A percentile compares a stretch with the other conserved stretches of the same genome.
Evolutionary conservation across 2,329 filamentous ascomycete species (phyloP).

Genomic region (Pseudodiploospora longispora): DNA sequence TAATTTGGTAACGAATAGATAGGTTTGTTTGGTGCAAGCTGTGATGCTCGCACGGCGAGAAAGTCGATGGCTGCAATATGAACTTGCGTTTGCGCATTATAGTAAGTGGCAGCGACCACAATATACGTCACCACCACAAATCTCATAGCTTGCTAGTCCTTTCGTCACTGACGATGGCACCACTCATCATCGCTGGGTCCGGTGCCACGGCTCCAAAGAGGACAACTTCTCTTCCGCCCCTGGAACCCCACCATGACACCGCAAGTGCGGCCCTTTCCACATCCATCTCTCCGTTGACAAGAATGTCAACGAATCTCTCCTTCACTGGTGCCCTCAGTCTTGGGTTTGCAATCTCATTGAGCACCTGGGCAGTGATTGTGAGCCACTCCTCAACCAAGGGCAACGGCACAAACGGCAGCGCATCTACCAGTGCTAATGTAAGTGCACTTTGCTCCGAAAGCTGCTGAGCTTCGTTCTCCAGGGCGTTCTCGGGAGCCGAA

Average conservation of each 20-base stretch:
- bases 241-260: slow-evolving; percentile 76
- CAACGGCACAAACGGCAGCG: slow-evolving; percentile 65
- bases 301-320: slow-evolving; percentile 68
- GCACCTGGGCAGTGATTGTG: slow-evolving; percentile 57
- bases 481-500: slow-evolving; percentile 21
- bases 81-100: too few species aligned
- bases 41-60: too few species aligned
- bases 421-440: slow-evolving; percentile 69
- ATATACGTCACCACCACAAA: neutral
- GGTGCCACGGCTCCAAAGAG: slow-evolving; percentile 19
- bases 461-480: slow-evolving; percentile 20
- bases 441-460: slow-evolving; percentile 75
- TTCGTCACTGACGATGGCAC: slow-evolving; percentile 33
- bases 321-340: slow-evolving; percentile 57
- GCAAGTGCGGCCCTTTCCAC: slow-evolving; percentile 72
- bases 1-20: too few species aligned
- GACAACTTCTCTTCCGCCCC: slow-evolving; percentile 45
- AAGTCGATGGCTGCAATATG: too few species aligned
- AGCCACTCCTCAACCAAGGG: slow-evolving; percentile 74
- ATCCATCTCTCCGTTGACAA: slow-evolving; percentile 80
- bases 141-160: slow-evolving; percentile 28
- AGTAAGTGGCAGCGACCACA: too few species aligned
- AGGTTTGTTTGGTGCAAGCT: too few species aligned
- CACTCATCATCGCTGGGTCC: slow-evolving; percentile 43
- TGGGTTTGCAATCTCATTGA: slow-evolving; percentile 56